phyloP scores from a whole-genome alignment of 495 filamentous ascomycete species.

The Penicillium antarcticum region DNA sequence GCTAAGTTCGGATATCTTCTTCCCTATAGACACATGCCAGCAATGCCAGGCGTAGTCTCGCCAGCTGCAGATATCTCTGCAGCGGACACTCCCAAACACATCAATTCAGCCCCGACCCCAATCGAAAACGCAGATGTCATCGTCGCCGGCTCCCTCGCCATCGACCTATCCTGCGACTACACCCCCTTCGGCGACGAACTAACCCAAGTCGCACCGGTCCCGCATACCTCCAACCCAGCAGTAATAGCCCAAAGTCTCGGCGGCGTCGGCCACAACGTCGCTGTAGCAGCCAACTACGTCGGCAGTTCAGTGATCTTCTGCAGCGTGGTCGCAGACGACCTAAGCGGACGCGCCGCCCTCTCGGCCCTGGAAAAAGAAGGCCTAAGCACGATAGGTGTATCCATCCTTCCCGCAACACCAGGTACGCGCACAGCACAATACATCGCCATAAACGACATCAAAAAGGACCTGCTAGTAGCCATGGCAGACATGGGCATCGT shows the following conservation, averaged over 20 bases:
- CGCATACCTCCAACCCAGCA: conserved; percentile 85
- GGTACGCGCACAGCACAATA: conserved; percentile 78
- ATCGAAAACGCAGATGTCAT: conserved; percentile 57
- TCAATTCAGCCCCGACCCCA: conserved; percentile 4
- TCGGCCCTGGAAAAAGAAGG: conserved; percentile 56
- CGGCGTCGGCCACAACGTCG: conserved; percentile 94
- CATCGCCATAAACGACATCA: conserved; percentile 78
- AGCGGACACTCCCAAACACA: conserved; percentile 5
- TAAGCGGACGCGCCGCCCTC: conserved; percentile 69
- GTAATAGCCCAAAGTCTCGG: conserved; percentile 77
- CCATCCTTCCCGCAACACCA: conserved; percentile 47
- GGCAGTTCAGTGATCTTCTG: conserved; percentile 62
- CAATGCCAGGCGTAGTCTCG: conserved; percentile 23
- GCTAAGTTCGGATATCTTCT: conserved; percentile 35
- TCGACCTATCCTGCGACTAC: conserved; percentile 85
- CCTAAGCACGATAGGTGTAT: conserved; percentile 62
- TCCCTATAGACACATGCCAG: conserved; percentile 42
- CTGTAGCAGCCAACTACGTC: conserved; percentile 67
- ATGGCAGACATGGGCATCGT: conserved; percentile 96
- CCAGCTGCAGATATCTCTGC: conserved; percentile 26
- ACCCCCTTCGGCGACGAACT: conserved; percentile 36
- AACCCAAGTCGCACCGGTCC: conserved; percentile 43
- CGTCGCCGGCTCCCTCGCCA: conserved; percentile 83
- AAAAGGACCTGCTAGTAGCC: conserved; percentile 77
- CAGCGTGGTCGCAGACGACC: conserved; percentile 73